A percentile compares a stretch with the other conserved stretches of the same genome.
Conservation (phyloP, 2,329 filamentous ascomycete species). For the Rhynchosporium graminicola region DNA sequence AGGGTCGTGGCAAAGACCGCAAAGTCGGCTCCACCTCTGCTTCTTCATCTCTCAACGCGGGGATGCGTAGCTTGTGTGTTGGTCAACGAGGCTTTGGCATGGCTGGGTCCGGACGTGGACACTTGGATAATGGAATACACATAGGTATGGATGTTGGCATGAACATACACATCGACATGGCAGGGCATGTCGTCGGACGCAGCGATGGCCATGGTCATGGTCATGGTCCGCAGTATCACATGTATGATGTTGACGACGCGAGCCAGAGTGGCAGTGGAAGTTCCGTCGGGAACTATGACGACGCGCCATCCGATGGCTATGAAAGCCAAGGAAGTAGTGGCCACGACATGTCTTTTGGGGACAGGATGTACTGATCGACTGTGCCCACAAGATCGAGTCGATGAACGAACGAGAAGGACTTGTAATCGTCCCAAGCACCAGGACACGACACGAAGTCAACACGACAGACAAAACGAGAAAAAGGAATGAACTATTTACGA, state of each 20-base stretch:
- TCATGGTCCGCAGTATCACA: constrained; percentile 42
- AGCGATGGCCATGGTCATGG: constrained; percentile 24
- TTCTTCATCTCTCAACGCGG: constrained; percentile 11
- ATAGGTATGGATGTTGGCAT: no score
- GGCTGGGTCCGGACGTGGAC: constrained; percentile 26
- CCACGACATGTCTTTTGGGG: constrained; percentile 45
- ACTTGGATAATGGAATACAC: constrained; percentile 20
- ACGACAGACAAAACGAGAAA: not conserved
- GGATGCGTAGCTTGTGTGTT: constrained; percentile 22
- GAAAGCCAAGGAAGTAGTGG: constrained; percentile 27
- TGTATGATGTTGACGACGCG: constrained; percentile 50
- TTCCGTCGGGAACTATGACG: constrained; percentile 47
- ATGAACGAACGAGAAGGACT: not conserved
- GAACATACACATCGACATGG: no score
- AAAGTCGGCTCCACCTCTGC: constrained; percentile 50
- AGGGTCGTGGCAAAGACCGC: constrained; percentile 86
- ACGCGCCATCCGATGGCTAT: constrained; percentile 39
- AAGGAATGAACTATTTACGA: constrained; percentile 21
- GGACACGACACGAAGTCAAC: not conserved
- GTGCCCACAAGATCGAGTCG: not conserved
- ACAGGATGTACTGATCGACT: constrained; percentile 46
- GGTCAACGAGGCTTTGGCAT: constrained; percentile 22
- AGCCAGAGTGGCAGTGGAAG: constrained; percentile 39
- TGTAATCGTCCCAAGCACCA: constrained; percentile 1
- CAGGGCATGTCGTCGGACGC: constrained; percentile 6